Percentiles rank a stretch among this genome's conserved stretches.
Evolutionary conservation across 495 filamentous ascomycete genomes (phyloP).

Genomic region (Aspergillus heteromorphus): DNA sequence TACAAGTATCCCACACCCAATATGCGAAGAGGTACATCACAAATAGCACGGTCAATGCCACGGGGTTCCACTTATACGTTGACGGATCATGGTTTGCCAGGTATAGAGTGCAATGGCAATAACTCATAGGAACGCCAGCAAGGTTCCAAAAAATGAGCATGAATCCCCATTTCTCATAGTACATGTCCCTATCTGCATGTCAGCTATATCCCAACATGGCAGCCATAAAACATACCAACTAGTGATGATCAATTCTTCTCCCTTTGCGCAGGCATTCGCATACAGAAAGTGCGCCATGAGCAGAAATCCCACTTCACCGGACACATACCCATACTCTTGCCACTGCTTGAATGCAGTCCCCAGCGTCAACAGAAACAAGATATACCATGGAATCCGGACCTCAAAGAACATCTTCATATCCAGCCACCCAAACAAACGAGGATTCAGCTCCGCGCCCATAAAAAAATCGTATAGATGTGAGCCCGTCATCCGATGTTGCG

Average conservation of each 20-base stretch:
- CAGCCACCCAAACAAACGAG: slow-evolving; percentile 77
- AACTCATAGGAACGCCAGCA: slow-evolving; percentile 87
- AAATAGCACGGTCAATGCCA: slow-evolving; percentile 55
- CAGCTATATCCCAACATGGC: not conserved
- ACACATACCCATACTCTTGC: slow-evolving; percentile 80
- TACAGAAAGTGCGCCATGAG: slow-evolving; percentile 90
- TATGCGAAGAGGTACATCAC: slow-evolving; percentile 74
- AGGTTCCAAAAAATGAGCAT: slow-evolving; percentile 99
- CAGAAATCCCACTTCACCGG: slow-evolving; percentile 76
- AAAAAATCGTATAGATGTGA: slow-evolving; percentile 93
- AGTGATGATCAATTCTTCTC: slow-evolving; percentile 85
- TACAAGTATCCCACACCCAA: slow-evolving; percentile 85
- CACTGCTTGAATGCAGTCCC: slow-evolving; percentile 82
- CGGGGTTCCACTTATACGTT: slow-evolving; percentile 67
- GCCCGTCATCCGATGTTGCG: slow-evolving; percentile 88
- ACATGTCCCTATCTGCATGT: slow-evolving; percentile 70
- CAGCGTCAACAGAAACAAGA: slow-evolving; percentile 70
- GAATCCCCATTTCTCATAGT: slow-evolving; percentile 98
- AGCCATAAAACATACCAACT: slow-evolving; percentile 58
- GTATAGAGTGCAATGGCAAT: slow-evolving; percentile 93
- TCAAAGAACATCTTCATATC: slow-evolving; percentile 99
- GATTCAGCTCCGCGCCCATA: slow-evolving; percentile 97
- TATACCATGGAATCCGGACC: slow-evolving; percentile 93
- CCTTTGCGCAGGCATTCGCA: slow-evolving; percentile 90
- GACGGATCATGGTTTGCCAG: slow-evolving; percentile 79